Evolutionary conservation across 345 rosid genomes (phyloP).

Genomic region (Toxicodendron radicans): DNA sequence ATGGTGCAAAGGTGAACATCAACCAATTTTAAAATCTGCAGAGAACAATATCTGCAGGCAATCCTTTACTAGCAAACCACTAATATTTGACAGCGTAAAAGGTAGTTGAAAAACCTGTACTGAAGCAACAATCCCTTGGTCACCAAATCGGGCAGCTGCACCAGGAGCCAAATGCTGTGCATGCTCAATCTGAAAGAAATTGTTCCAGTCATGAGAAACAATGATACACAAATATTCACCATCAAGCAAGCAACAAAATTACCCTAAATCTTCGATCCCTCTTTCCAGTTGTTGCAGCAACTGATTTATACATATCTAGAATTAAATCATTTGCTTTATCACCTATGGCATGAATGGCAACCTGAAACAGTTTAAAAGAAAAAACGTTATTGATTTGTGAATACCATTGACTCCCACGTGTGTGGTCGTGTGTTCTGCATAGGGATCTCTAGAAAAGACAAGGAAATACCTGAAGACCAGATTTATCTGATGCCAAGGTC

Average conservation of each 20-base stretch:
- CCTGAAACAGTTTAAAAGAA: conserved; percentile 42
- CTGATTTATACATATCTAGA: conserved; percentile 62
- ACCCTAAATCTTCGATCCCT: conserved; percentile 88
- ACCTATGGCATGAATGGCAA: conserved; percentile 93
- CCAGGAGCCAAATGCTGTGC: conserved; percentile 83
- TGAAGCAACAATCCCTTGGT: conserved; percentile 69
- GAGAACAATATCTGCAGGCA: not conserved
- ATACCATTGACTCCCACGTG: not conserved
- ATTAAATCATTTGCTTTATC: conserved; percentile 83
- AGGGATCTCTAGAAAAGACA: not conserved
- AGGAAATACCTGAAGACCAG: conserved; percentile 74
- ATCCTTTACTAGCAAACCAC: not conserved
- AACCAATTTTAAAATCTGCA: not conserved
- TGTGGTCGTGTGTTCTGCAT: not conserved
- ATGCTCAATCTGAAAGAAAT: conserved; percentile 70
- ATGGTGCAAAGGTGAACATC: not conserved
- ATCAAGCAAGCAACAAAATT: conserved; percentile 24
- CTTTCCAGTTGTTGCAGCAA: conserved; percentile 59
- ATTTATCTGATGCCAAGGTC: conserved; percentile 68
- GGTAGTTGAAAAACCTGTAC: conserved; percentile 54
- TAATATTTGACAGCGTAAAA: not conserved
- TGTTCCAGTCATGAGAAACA: conserved; percentile 18
- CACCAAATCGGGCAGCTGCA: conserved; percentile 63
- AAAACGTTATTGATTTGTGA: not conserved
- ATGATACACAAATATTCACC: not conserved